Percentiles rank a stretch among this genome's conserved stretches.
Evolutionary conservation across 164 flowering plant genomes (phyloP).

Genomic region (Liquidambar formosana): DNA sequence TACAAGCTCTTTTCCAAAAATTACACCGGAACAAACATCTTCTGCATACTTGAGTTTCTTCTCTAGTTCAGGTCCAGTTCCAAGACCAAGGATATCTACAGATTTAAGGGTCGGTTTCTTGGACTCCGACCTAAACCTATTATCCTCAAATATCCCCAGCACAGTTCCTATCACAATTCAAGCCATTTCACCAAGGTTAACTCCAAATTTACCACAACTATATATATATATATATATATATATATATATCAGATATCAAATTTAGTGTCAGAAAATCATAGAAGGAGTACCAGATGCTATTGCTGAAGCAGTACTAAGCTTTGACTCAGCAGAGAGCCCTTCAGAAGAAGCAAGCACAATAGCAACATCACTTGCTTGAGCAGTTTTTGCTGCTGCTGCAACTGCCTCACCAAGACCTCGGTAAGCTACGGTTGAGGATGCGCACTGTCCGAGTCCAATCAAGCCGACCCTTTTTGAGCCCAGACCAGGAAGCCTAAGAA

Average conservation of each 20-base stretch:
- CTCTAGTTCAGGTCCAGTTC: conserved; percentile 79
- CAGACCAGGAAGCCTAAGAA: conserved; percentile 77
- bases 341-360: conserved; percentile 76
- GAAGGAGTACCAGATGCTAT: conserved; percentile 68
- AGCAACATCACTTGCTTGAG: conserved; percentile 74
- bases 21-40: conserved; percentile 74
- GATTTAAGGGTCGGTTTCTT: conserved; percentile 66
- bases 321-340: conserved; percentile 54
- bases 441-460: conserved; percentile 73
- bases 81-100: conserved; percentile 88
- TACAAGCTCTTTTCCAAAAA: conserved; percentile 84
- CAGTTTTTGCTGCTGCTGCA: conserved; percentile 74
- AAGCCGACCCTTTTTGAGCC: conserved; percentile 78
- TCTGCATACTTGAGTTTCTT: conserved; percentile 72
- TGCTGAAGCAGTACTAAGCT: conserved; percentile 65
- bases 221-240: background rate
- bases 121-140: conserved; percentile 79
- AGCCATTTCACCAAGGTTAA: conserved; percentile 10
- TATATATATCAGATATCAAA: background rate
- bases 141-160: conserved; percentile 78
- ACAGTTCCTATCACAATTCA: conserved; percentile 56
- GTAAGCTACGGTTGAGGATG: conserved; percentile 31
- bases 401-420: conserved; percentile 64
- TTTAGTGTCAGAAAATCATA: background rate
- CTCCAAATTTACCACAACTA: background rate